Percentiles rank a stretch among this genome's conserved stretches.
Conservation (phyloP, 1,284 basidiomycete species). For the Vanrija pseudolonga region DNA sequence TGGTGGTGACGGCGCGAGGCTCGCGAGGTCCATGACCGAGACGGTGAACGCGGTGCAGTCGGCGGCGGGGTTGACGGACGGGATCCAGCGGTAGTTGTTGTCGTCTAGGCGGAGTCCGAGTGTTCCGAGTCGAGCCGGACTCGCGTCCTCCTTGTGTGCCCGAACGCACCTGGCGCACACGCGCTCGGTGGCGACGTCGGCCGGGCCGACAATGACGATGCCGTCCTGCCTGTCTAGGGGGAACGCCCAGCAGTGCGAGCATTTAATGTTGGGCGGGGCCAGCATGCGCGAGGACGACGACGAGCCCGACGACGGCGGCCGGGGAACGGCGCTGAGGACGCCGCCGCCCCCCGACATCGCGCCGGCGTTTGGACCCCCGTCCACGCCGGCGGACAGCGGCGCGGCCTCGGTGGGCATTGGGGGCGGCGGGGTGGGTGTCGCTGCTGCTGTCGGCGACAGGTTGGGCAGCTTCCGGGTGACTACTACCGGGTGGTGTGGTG, state of each 20-base stretch:
- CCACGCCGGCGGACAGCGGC: neutral
- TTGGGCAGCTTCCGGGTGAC: neutral
- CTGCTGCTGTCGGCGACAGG: neutral
- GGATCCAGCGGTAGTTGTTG: too few relatives aligned
- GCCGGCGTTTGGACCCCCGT: neutral
- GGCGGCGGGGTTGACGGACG: too few relatives aligned
- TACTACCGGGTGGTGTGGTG: too few relatives aligned
- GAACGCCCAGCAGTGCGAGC: neutral
- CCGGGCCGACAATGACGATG: too few relatives aligned
- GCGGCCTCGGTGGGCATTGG: too few relatives aligned
- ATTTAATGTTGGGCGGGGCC: neutral
- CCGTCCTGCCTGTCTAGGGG: too few relatives aligned
- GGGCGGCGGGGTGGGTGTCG: neutral
- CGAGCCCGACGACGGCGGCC: neutral
- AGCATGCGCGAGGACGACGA: neutral
- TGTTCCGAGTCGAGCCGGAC: neutral
- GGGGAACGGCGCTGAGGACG: neutral
- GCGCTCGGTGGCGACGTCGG: too few relatives aligned
- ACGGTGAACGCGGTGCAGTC: too few relatives aligned
- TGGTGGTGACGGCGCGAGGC: neutral
- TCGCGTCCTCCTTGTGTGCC: conserved; percentile 1
- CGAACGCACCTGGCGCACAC: too few relatives aligned
- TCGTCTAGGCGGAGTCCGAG: too few relatives aligned
- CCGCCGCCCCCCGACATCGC: neutral
- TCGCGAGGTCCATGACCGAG: conserved; percentile 6